phyloP scores from a whole-genome alignment of 2,329 filamentous ascomycete genomes.

The Aspergillus sp. region DNA sequence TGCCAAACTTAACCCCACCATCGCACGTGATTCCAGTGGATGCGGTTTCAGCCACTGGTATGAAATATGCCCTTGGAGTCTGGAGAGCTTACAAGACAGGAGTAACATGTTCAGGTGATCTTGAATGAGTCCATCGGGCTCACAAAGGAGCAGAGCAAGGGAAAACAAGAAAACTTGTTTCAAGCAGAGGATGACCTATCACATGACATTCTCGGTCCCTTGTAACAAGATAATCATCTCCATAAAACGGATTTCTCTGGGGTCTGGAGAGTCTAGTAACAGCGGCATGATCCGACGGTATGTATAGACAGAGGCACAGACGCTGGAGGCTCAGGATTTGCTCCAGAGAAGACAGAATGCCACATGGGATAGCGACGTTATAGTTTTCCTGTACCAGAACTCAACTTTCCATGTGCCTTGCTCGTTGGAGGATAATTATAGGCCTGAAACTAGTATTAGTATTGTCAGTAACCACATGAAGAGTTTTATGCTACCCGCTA shows the following conservation, averaged over 20 bases:
- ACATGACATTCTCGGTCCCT: neutral
- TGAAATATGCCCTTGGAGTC: neutral
- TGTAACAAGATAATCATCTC: neutral
- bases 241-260: neutral
- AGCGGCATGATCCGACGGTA: neutral
- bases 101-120: neutral
- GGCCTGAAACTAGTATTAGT: neutral
- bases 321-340: neutral
- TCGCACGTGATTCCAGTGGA: constrained; percentile 3
- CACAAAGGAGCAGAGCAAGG: neutral
- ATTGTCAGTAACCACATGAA: neutral
- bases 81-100: neutral
- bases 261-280: neutral
- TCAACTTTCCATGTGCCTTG: neutral
- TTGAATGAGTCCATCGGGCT: neutral
- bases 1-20: constrained; percentile 2
- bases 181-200: neutral
- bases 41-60: neutral
- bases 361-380: neutral
- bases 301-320: neutral
- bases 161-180: neutral
- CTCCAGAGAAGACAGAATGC: neutral
- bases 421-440: neutral
- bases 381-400: neutral
- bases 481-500: neutral